These are phyloP conservation scores for Fusarium nematophilum DNA, from an alignment of 2,329 filamentous ascomycete genomes.

Conservation along the genomic window DNA sequence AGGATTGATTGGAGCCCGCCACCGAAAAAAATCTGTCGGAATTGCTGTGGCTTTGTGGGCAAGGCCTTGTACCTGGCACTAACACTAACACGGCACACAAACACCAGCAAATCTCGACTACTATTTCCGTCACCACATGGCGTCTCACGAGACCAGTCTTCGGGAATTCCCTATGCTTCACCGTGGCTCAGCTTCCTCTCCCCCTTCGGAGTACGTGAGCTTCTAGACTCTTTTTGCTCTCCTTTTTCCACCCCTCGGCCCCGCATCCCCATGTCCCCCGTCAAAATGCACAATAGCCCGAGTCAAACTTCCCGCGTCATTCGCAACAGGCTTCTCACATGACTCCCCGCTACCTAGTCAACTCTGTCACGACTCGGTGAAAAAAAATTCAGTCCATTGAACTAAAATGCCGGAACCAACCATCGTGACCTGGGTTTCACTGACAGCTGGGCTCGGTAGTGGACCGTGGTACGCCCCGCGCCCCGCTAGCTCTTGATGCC, in stretches of 20 bases:
- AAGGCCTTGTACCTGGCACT: constrained; percentile 7
- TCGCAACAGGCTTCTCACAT: constrained; percentile 28
- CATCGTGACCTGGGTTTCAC: constrained; percentile 19
- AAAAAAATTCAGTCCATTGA: constrained; percentile 18
- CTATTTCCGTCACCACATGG: constrained; percentile 43
- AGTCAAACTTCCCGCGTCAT: constrained; percentile 9
- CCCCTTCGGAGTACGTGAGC: constrained; percentile 8
- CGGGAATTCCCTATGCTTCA: constrained; percentile 17
- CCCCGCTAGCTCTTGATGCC: constrained; percentile 5
- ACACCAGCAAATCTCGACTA: constrained; percentile 10
- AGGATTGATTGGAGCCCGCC: background rate
- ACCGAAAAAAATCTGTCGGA: background rate
- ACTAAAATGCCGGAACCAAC: constrained; percentile 6
- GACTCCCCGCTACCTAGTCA: constrained; percentile 36
- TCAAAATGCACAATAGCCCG: constrained; percentile 7
- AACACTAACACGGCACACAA: background rate
- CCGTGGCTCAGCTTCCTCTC: constrained; percentile 7
- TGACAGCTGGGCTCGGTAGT: constrained; percentile 11
- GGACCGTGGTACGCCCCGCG: constrained; percentile 12
- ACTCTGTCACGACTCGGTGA: constrained; percentile 37
- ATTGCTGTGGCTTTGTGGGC: background rate
- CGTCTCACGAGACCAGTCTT: constrained; percentile 29
- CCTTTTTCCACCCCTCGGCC: constrained; percentile 7
- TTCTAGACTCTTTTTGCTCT: constrained; percentile 24
- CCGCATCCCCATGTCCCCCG: constrained; percentile 11